Percentiles rank a stretch among this genome's conserved stretches.
Conservation (phyloP, 2,329 filamentous ascomycete species). For the Aspergillus amoenus region DNA sequence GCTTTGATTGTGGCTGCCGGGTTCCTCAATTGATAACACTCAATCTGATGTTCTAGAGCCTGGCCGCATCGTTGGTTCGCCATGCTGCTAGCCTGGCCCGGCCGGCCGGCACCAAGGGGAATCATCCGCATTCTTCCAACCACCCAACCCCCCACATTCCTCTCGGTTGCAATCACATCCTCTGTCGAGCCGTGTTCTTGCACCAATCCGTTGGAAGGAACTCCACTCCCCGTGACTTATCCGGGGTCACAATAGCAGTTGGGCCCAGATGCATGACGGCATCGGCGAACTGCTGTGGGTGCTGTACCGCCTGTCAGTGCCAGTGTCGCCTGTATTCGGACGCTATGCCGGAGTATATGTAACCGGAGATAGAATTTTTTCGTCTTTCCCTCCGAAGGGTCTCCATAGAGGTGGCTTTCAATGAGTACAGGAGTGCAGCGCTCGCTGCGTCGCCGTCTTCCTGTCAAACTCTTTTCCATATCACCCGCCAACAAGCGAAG, state of each 20-base stretch:
- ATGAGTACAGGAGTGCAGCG: constrained; percentile 3
- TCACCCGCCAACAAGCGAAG: constrained; percentile 12
- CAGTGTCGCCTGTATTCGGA: not conserved
- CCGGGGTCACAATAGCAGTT: not conserved
- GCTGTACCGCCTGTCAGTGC: constrained; percentile 4
- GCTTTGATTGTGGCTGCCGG: not conserved
- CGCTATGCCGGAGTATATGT: not conserved
- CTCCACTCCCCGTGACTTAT: not conserved
- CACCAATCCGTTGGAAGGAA: not conserved
- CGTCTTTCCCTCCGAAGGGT: not conserved
- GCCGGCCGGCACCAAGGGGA: not conserved
- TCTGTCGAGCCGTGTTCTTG: not conserved
- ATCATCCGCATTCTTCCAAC: constrained; percentile 15
- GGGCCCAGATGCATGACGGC: constrained; percentile 18
- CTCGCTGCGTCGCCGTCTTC: constrained; percentile 3
- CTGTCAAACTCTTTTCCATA: not conserved
- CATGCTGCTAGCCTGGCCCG: not conserved
- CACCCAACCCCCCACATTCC: constrained; percentile 17
- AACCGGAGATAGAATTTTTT: not conserved
- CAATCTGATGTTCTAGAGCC: not conserved
- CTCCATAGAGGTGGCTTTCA: not conserved
- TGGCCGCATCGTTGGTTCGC: not conserved
- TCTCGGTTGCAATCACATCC: constrained; percentile 12
- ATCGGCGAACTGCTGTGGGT: constrained; percentile 5
- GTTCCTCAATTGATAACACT: not conserved